A percentile compares a stretch with the other conserved stretches of the same genome.
These are phyloP conservation scores for Crucihimalaya himalaica DNA, from an alignment of 345 rosid genomes.

Conservation along the genomic window DNA sequence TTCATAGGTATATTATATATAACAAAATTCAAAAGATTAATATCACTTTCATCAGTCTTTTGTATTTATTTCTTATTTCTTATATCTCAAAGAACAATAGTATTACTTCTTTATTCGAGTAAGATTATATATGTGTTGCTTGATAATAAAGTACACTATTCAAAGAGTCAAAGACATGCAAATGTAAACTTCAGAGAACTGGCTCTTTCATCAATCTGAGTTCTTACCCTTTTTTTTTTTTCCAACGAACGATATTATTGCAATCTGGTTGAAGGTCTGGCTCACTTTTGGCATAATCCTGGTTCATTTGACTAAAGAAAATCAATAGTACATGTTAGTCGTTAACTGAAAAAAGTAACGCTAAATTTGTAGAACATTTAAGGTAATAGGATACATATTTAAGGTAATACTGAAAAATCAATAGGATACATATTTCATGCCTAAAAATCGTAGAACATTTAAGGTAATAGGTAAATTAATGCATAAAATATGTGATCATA, in stretches of 20 bases:
- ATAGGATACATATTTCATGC: not conserved
- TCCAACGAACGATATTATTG: not conserved
- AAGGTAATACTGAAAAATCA: too few species aligned
- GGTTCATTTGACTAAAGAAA: not conserved
- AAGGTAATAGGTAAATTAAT: not conserved
- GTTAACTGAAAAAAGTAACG: too few species aligned
- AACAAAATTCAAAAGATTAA: not conserved
- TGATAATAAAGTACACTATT: too few species aligned
- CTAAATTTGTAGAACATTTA: not conserved
- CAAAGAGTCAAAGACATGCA: not conserved
- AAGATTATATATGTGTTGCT: not conserved
- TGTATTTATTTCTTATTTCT: too few species aligned
- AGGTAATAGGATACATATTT: not conserved
- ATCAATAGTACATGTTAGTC: too few species aligned
- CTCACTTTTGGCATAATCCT: not conserved
- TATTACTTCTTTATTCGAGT: not conserved
- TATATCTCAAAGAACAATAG: not conserved
- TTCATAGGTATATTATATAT: too few species aligned
- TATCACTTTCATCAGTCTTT: not conserved
- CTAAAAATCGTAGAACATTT: not conserved
- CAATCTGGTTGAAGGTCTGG: not conserved
- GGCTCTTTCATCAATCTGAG: not conserved
- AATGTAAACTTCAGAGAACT: not conserved
- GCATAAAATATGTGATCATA: not conserved
- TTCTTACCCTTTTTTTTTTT: not conserved